phyloP scores from a whole-genome alignment of 2,329 filamentous ascomycete genomes.

The Fusarium pseudograminearum region DNA sequence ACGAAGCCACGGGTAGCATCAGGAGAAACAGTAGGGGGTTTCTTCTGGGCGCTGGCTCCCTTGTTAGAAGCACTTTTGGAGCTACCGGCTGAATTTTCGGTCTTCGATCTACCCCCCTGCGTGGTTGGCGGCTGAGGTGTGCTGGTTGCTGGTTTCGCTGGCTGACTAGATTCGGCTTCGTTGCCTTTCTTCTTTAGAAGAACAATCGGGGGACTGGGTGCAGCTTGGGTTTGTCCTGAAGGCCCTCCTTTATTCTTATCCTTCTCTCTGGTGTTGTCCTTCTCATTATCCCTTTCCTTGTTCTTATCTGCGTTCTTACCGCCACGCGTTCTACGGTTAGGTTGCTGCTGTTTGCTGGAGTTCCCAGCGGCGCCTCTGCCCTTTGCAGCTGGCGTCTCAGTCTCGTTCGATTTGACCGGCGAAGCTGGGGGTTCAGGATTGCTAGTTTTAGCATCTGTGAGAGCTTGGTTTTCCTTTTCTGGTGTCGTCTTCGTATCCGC shows the following conservation, averaged over 20 bases:
- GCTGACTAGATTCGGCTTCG: slow-evolving; percentile 44
- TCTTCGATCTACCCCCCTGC: slow-evolving; percentile 49
- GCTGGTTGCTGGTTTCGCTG: slow-evolving; percentile 46
- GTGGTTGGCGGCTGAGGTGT: slow-evolving; percentile 42
- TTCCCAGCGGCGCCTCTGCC: slow-evolving; percentile 36
- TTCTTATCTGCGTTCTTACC: slow-evolving; percentile 56
- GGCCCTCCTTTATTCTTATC: slow-evolving; percentile 44
- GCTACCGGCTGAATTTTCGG: slow-evolving; percentile 32
- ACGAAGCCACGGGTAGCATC: slow-evolving; percentile 77
- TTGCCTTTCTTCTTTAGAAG: slow-evolving; percentile 56
- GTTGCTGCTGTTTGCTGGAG: slow-evolving; percentile 46
- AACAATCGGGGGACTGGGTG: slow-evolving; percentile 54
- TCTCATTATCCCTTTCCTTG: slow-evolving; percentile 52
- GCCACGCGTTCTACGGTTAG: slow-evolving; percentile 51
- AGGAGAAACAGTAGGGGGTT: slow-evolving; percentile 46
- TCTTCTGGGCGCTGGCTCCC: slow-evolving; percentile 50
- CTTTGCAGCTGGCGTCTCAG: slow-evolving; percentile 38
- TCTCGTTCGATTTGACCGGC: slow-evolving; percentile 35
- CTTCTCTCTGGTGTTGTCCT: slow-evolving; percentile 43
- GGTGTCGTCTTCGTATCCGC: slow-evolving; percentile 57
- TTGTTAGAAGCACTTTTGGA: slow-evolving; percentile 45
- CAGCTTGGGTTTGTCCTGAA: slow-evolving; percentile 33
- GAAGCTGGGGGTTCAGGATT: slow-evolving; percentile 41
- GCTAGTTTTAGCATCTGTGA: slow-evolving; percentile 16
- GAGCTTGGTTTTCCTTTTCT: slow-evolving; percentile 49